Evolutionary conservation across 1,139 yeast species (phyloP).

Genomic region (Lizanozyma gosingica): DNA sequence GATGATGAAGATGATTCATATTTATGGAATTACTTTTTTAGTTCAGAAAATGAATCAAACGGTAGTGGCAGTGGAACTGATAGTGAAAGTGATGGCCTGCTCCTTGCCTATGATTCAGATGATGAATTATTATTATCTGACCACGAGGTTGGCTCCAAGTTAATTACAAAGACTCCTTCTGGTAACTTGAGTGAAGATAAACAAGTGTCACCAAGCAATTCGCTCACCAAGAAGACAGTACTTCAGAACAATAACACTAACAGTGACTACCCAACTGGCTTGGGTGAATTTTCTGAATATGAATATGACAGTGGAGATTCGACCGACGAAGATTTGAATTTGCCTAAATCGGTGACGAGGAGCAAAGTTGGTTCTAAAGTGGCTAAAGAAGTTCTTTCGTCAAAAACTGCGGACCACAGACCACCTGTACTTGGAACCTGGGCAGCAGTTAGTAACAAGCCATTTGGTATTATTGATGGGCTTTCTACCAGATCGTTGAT

Average conservation of each 20-base stretch:
- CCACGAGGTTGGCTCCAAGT: background rate
- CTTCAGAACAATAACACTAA: slow-evolving; percentile 1
- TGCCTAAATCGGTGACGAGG: slow-evolving; percentile 58
- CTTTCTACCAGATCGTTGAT: slow-evolving; percentile 70
- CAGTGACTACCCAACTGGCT: slow-evolving; percentile 4
- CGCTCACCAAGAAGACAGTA: slow-evolving; percentile 1
- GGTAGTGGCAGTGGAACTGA: background rate
- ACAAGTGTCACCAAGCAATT: background rate
- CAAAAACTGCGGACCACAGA: slow-evolving; percentile 73
- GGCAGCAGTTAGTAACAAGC: slow-evolving; percentile 71
- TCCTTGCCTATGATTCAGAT: slow-evolving; percentile 2
- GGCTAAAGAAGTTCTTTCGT: slow-evolving; percentile 82
- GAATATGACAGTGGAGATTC: slow-evolving; percentile 63
- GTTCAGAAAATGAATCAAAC: slow-evolving; percentile 20
- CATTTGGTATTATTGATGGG: slow-evolving; percentile 93
- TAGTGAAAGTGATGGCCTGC: background rate
- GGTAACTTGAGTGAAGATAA: slow-evolving; percentile 2
- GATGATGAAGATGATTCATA: slow-evolving; percentile 47
- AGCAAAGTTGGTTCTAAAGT: slow-evolving; percentile 59
- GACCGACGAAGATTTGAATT: slow-evolving; percentile 77
- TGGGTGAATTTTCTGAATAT: slow-evolving; percentile 12
- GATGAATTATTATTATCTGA: background rate
- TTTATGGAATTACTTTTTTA: slow-evolving; percentile 47
- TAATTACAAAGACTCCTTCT: background rate
- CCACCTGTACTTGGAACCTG: slow-evolving; percentile 94